Conservation (phyloP, 2,329 filamentous ascomycete species). For the Dactylellina leptospora region DNA sequence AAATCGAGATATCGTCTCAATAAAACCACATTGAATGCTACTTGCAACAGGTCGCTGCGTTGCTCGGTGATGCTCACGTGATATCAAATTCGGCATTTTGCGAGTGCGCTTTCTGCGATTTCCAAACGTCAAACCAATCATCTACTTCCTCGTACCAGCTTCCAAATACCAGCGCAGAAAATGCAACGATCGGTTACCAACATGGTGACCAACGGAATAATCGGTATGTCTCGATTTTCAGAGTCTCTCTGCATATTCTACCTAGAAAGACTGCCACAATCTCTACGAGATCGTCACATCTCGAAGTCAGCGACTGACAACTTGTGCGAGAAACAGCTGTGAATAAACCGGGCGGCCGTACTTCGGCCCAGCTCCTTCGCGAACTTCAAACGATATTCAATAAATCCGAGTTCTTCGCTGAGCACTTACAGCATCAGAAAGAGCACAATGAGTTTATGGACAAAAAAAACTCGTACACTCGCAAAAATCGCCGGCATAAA, state of each 20-base stretch:
- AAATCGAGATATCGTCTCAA: too few species aligned
- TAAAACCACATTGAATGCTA: too few species aligned
- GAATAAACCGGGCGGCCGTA: constrained; percentile 87
- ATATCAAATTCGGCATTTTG: background rate
- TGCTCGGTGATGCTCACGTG: background rate
- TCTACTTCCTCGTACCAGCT: background rate
- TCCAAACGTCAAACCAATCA: background rate
- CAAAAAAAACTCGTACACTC: constrained; percentile 58
- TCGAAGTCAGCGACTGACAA: too few species aligned
- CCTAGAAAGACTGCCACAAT: too few species aligned
- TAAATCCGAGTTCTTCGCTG: constrained; percentile 78
- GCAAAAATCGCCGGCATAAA: constrained; percentile 69
- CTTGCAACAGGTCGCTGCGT: too few species aligned
- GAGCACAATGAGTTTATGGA: constrained; percentile 67
- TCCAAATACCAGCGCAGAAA: background rate
- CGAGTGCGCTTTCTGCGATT: constrained; percentile 4
- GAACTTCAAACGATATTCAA: constrained; percentile 86
- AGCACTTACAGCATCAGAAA: constrained; percentile 74
- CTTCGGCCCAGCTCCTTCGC: constrained; percentile 89
- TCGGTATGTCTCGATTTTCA: constrained; percentile 21
- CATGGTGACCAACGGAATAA: constrained; percentile 50
- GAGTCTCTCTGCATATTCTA: background rate
- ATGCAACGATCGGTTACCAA: constrained; percentile 33
- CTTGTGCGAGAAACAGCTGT: constrained; percentile 70
- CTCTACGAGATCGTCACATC: too few species aligned